Evolutionary conservation across 257 asterid genomes (phyloP), one percentile per base, ranked within the genome.

Genomic region (Lithospermum erythrorhizon): DNA sequence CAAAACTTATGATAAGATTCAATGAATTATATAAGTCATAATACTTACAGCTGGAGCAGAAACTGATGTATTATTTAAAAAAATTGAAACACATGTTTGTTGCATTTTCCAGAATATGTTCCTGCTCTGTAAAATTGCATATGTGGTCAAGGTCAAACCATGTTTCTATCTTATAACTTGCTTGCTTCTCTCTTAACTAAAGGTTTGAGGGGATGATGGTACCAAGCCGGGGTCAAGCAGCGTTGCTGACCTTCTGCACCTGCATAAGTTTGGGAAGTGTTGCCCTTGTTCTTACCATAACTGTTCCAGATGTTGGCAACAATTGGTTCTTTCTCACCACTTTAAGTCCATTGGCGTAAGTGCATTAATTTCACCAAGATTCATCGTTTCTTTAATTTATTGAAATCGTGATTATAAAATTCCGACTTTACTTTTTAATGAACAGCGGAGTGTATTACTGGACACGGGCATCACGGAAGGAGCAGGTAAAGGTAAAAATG

Each of bases 151-250:
- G 45, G 55, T 25, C 23, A 22, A 25, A 35, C 63, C 53, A 30
- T 32, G 24, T 51, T 27, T 62, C 7, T 45, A 35, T 6, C 41
- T 27, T 47, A 11, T 55, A 13, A 63, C 23, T 51, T 48, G 24
- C 23, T 6, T 65, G 19, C 0, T 65, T 55, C 8, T 55, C 18
- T 55, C 32, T 55, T 6, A 17, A 21, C 27, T 17, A 55, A 77
- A 91, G 96, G 76, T 91, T 91, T 57, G 98, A 91, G 75, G 98
- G 98, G 37, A 78, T 71, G 74, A 91, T 88, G 98, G 85, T 76
- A 63, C 98, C 98, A 27, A 91, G 83, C 78, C 82, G 96, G 32
- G 95, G 95, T 62, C 96, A 91, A 79, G 95, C 98, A 57, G 96
- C 96, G 30, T 73, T 91, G 68, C 85, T 91, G 18, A 85, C 95